Base-by-base conservation (phyloP, 148 eudicot genomes). In the Suaeda aralocaspica region DNA sequence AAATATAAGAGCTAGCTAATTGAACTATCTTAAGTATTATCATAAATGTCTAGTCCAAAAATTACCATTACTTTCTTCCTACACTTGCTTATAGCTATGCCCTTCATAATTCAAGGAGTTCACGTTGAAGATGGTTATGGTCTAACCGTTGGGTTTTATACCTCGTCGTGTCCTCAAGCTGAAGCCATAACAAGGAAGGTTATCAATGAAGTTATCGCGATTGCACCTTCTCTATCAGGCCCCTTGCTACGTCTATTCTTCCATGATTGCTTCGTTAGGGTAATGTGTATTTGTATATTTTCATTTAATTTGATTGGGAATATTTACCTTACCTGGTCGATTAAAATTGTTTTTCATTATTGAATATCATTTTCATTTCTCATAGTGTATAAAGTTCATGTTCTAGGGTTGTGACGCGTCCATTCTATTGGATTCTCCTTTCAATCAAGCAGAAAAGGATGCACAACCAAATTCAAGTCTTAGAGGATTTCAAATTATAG, bases 321-420 rank as follows among this genome's bases (percentile, higher is more conserved):
- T n/a, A n/a, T n/a, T n/a, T n/a, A n/a, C n/a, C n/a, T n/a, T n/a
- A n/a, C n/a, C n/a, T n/a, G n/a, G n/a, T n/a, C n/a, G n/a, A n/a
- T n/a, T n/a, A n/a, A n/a, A n/a, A n/a, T n/a, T n/a, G n/a, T n/a
- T n/a, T n/a, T n/a, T n/a, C n/a, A n/a, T n/a, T n/a, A n/a, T n/a
- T n/a, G n/a, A n/a, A n/a, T n/a, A n/a, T n/a, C n/a, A n/a, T n/a
- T n/a, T n/a, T n/a, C n/a, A n/a, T n/a, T n/a, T n/a, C n/a, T n/a
- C n/a, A n/a, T n/a, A n/a, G n/a, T n/a, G n/a, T n/a, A n/a, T n/a
- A n/a, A n/a, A n/a, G n/a, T n/a, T n/a, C n/a, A n/a, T n/a, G n/a
- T n/a, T n/a, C n/a, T 71, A 87, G 91, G 91, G 91, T 29, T 87
- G 88, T 64, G 91, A 87, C 39, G 91, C 34, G 16, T 87, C 91